These are phyloP conservation scores for Clarireedia paspali DNA, from an alignment of 2,329 filamentous ascomycete genomes.

Conservation along the genomic window DNA sequence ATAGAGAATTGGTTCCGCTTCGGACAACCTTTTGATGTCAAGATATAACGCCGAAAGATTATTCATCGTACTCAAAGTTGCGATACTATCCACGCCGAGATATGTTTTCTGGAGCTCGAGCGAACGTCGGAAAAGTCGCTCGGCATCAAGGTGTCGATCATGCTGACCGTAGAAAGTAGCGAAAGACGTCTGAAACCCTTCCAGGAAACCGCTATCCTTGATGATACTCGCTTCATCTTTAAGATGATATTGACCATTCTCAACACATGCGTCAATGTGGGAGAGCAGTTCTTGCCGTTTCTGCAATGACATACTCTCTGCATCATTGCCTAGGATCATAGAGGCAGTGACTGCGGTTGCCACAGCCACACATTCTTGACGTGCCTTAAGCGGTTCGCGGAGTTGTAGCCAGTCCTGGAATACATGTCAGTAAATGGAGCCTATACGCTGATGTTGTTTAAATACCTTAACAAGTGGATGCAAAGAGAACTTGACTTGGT, in stretches of 20 bases:
- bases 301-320: not conserved
- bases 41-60: slow-evolving; percentile 28
- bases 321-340: not conserved
- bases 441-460: not conserved
- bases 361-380: not conserved
- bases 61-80: slow-evolving; percentile 15
- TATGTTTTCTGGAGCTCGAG: slow-evolving; percentile 5
- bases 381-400: not conserved
- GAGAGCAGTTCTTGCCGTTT: slow-evolving; percentile 1
- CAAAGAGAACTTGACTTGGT: slow-evolving; percentile 13
- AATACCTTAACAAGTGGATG: slow-evolving; percentile 19
- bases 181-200: not conserved
- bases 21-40: slow-evolving; percentile 18
- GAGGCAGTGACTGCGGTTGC: not conserved
- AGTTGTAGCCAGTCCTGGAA: slow-evolving; percentile 1
- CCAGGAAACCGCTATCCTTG: slow-evolving; percentile 5
- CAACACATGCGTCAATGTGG: slow-evolving; percentile 4
- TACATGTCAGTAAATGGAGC: not conserved
- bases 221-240: not conserved
- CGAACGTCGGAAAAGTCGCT: slow-evolving; percentile 12
- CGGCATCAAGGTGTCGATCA: slow-evolving; percentile 12
- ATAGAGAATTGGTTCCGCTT: slow-evolving; percentile 20
- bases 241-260: not conserved
- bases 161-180: slow-evolving; percentile 11
- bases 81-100: slow-evolving; percentile 6